Evolutionary conservation across 441 rosid genomes (phyloP), one percentile per base, ranked within the genome.

Genomic region (Macaranga tanarius): DNA sequence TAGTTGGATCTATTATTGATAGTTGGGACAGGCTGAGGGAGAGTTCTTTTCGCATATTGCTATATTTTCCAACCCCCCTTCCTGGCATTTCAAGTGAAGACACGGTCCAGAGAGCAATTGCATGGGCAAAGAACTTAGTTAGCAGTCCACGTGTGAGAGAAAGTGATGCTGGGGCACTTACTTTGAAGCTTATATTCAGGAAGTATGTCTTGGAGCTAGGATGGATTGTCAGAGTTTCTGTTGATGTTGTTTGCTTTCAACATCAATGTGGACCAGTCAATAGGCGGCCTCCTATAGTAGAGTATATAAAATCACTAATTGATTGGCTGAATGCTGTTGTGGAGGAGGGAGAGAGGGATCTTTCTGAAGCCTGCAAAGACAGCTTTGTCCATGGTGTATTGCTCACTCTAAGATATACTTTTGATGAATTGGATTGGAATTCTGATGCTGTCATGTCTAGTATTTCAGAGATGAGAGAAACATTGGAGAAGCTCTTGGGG

Each of bases 111-210:
- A 87, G 76, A 73, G 79, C 91, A 76, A 87, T 90, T 76, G 73
- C 77, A 52, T 92, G 98, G 98, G 97, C 99, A 68, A 89, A 90
- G 83, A 83, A 85, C 31, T 83, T 95, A 79, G 97, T 95, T 75
- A 89, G 96, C 79, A 91, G 98, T 81, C 93, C 99, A 73, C 97
- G 98, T 67, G 99, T 95, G 76, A 89, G 99, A 80, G 99, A 95
- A 89, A 92, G 98, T 83, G 98, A 95, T 79, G 99, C 99, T 73
- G 99, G 99, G 63, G 87, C 99, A 58, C 77, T 95, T 79, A 87
- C 92, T 63, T 79, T 92, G 47, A 85, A 92, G 80, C 99, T 95
- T 72, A 78, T 95, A 76, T 92, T 95, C 78, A 82, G 93, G 76
- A 95, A 92, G 84, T 95, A 95, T 77, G 98, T 90, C 20, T 75